phyloP scores from a whole-genome alignment of 2,329 filamentous ascomycete species.

The Pseudogymnoascus sp. region DNA sequence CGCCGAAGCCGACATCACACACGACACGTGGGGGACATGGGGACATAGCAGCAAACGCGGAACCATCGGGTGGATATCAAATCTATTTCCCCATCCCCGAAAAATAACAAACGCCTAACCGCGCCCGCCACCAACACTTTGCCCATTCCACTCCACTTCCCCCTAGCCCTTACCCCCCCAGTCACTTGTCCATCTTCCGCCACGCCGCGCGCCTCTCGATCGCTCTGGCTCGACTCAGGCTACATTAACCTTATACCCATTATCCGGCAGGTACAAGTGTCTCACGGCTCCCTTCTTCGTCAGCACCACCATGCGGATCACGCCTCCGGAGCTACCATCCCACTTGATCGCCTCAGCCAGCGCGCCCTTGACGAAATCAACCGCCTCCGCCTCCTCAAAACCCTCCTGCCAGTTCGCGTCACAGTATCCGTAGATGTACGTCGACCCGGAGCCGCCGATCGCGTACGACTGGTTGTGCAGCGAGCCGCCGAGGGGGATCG shows the following conservation, averaged over 20 bases:
- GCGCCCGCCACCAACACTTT: not conserved
- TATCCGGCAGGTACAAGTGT: slow-evolving; percentile 92
- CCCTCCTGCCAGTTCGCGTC: slow-evolving; percentile 91
- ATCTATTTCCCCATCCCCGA: slow-evolving; percentile 6
- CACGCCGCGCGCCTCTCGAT: not conserved
- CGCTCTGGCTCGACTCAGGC: not conserved
- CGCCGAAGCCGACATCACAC: not conserved
- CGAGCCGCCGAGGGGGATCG: slow-evolving; percentile 90
- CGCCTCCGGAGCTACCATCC: slow-evolving; percentile 97
- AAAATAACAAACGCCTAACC: not conserved
- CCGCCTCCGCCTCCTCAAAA: slow-evolving; percentile 87
- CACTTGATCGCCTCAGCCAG: slow-evolving; percentile 95
- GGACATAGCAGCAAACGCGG: not conserved
- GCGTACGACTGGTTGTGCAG: slow-evolving; percentile 95
- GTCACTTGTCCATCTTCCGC: not conserved
- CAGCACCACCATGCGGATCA: slow-evolving; percentile 95
- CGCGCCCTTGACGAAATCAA: slow-evolving; percentile 86
- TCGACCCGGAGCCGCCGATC: slow-evolving; percentile 93
- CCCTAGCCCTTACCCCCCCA: not conserved
- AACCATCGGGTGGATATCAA: not conserved
- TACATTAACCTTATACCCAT: slow-evolving; percentile 50
- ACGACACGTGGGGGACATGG: not conserved
- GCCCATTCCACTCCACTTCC: not conserved
- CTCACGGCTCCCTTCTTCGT: slow-evolving; percentile 82
- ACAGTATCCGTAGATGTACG: slow-evolving; percentile 99